Percentiles rank a stretch among this genome's conserved stretches.
phyloP scores from a whole-genome alignment of 495 filamentous ascomycete genomes.

The Astrothelium macrocarpum region DNA sequence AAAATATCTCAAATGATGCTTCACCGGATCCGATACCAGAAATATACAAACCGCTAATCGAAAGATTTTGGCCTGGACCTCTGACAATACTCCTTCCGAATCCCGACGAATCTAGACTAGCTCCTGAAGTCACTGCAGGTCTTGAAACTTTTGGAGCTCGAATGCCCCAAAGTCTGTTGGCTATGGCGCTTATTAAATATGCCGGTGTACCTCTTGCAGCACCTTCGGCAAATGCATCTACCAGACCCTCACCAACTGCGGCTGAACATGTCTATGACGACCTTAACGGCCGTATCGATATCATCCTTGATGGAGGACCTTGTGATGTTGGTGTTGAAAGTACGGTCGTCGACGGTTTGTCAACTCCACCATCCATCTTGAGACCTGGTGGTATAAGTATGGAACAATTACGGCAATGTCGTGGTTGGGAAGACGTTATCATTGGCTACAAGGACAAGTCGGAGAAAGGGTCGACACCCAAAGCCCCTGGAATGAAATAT shows the following conservation, averaged over 20 bases:
- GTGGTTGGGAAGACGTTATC: slow-evolving; percentile 70
- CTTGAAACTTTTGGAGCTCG: slow-evolving; percentile 79
- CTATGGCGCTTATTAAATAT: slow-evolving; percentile 70
- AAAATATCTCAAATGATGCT: background rate
- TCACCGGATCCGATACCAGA: slow-evolving; percentile 50
- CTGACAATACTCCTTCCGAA: slow-evolving; percentile 85
- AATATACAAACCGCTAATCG: slow-evolving; percentile 74
- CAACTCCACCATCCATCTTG: slow-evolving; percentile 66
- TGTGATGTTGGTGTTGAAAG: slow-evolving; percentile 89
- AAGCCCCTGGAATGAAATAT: slow-evolving; percentile 98
- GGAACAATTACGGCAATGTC: slow-evolving; percentile 61
- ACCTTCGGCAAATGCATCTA: slow-evolving; percentile 88
- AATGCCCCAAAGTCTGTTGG: slow-evolving; percentile 78
- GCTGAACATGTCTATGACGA: slow-evolving; percentile 85
- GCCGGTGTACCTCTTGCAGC: slow-evolving; percentile 76
- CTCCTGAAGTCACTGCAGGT: slow-evolving; percentile 78
- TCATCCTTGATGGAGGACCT: slow-evolving; percentile 82
- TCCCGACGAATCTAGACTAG: slow-evolving; percentile 56
- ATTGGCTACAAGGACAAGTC: slow-evolving; percentile 64
- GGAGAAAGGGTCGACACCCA: slow-evolving; percentile 49
- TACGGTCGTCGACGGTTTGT: slow-evolving; percentile 90
- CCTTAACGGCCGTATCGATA: slow-evolving; percentile 68
- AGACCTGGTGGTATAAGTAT: slow-evolving; percentile 86
- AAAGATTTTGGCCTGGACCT: slow-evolving; percentile 87
- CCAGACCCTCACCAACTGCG: slow-evolving; percentile 80